Evolutionary conservation across 352 stramenopile genomes (phyloP), one percentile per base, ranked within the genome.

Genomic region (Globisporangium viniferum): DNA sequence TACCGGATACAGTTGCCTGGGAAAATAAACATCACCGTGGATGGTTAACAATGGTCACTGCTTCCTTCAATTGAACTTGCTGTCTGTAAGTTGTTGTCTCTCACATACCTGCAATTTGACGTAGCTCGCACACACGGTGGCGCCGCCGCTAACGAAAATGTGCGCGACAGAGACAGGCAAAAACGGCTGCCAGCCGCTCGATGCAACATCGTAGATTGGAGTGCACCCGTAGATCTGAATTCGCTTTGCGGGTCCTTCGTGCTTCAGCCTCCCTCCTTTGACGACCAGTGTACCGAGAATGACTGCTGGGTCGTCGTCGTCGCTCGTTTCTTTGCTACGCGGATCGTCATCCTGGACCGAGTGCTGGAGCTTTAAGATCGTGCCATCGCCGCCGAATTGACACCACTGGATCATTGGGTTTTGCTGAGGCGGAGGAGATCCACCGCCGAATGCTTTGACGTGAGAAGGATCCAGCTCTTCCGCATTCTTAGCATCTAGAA

Each of bases 201-300:
- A 76, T 0, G 81, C 90, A 49, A 76, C 27, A 41, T 87, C 64
- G 48, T 87, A 94, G 24, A 94, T 83, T 18, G 84, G 80, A 15
- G 87, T 92, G 72, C 87, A 94, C 18, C 84, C 84, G 64, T 90
- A 93, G 57, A 92, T 86, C 63, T 83, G 80, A 31, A 91, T 80
- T 1, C 82, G 80, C 60, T 88, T 91, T 3, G 80, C 73, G 15
- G 83, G 82, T 0, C 78, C 75, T 29, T 74, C 67, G 27, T 89
- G 82, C n/a, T 78, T 76, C 41, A 86, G 70, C 1, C 82, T 77
- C 29, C 70, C 72, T 1, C 84, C 83, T 60, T 89, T 90, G 31
- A 94, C 65, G 48, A 92, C 71, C 33, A 94, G 70, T 7, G 72
- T 88, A 0, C 76, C 73, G 33, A 73, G 60, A 0, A 62, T 10